phyloP scores from a whole-genome alignment of 2,329 filamentous ascomycete species.

The Sarocladiaceae sp. region DNA sequence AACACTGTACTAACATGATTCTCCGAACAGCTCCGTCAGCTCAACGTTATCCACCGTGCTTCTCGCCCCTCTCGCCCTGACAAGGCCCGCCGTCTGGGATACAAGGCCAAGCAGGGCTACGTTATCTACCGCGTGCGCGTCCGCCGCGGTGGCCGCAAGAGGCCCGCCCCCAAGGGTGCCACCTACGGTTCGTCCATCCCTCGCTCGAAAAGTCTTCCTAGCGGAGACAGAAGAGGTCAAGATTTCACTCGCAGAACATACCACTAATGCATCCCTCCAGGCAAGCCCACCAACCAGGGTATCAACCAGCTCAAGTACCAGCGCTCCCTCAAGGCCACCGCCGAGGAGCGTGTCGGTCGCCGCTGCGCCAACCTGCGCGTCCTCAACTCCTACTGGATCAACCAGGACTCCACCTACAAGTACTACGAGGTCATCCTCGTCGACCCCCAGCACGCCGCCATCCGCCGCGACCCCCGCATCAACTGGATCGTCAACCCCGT shows the following conservation, averaged over 20 bases:
- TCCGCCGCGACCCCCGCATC: conserved; percentile 97
- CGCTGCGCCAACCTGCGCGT: conserved; percentile 98
- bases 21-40: conserved; percentile 99
- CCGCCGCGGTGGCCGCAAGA: conserved; percentile 97
- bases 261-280: conserved; percentile 40
- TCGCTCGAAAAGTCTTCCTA: background rate
- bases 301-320: conserved; percentile 99
- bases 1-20: conserved; percentile 99
- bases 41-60: conserved; percentile 99
- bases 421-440: conserved; percentile 99
- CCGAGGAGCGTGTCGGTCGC: conserved; percentile 99
- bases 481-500: conserved; percentile 99
- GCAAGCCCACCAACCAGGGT: conserved; percentile 99
- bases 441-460: conserved; percentile 99
- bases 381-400: conserved; percentile 99
- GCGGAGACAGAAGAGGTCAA: background rate
- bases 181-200: conserved; percentile 73
- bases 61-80: conserved; percentile 97
- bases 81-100: conserved; percentile 99
- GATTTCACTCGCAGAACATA: background rate
- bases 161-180: conserved; percentile 92
- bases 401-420: conserved; percentile 99
- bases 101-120: conserved; percentile 99
- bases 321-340: conserved; percentile 94
- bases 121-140: conserved; percentile 99